Evolutionary conservation across 805 yeast species (phyloP), one percentile per base, ranked within the genome.

Genomic region (Wickerhamiella dianesei): DNA sequence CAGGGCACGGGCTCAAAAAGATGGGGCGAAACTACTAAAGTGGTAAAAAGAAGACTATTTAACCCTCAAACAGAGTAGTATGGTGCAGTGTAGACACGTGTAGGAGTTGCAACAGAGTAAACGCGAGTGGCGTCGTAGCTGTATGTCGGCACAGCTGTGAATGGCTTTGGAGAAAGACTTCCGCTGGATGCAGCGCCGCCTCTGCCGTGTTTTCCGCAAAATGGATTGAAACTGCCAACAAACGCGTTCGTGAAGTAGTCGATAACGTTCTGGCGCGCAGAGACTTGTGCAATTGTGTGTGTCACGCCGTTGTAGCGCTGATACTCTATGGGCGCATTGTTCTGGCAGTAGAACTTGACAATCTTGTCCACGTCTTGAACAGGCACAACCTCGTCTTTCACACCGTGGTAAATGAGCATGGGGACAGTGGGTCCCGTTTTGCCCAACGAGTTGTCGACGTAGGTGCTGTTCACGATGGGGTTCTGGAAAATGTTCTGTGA

Each of bases 351-450:
- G 16, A 19, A 17, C 37, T 48, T 46, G 37, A 55, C 51, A 13
- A 48, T 35, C 2, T 20, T 22, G 9, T 52, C 55, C 9, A 59
- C 58, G 18, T 45, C 51, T 2, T 29, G 35, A 2, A 47, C 43
- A 16, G 53, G 52, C 4, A 54, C 53, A 2, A 55, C 48, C 37
- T 49, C 55, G 46, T 61, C 65, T 19, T 48, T 42, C 35, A 44
- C 43, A 14, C 59, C 58, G 20, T 58, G 61, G 50, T 59, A 60
- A 14, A 60, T 48, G 41, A 48, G 51, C 46, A 59, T 6, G 3
- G 56, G 57, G 4, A 47, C 44, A 18, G 45, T 48, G 8, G 63
- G 61, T 3, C 50, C 52, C 6, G 44, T 21, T 25, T 46, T 35
- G 14, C 62, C 64, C 21, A 56, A 48, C 14, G 45, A 35, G 41